These are phyloP conservation scores for Choiromyces venosus DNA, from an alignment of 495 filamentous ascomycete species.

Conservation along the genomic window DNA sequence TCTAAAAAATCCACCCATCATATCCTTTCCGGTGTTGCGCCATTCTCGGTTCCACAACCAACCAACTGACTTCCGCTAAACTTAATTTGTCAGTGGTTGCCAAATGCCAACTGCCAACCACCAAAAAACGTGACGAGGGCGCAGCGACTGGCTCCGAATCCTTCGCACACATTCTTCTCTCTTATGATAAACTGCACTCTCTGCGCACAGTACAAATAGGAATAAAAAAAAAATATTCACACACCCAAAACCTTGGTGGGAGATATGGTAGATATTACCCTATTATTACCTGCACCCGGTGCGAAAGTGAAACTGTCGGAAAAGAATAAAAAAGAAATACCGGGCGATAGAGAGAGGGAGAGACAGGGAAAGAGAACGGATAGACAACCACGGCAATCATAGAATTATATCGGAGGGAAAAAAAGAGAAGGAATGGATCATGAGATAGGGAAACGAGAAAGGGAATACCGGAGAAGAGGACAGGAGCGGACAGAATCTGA, in stretches of 20 bases:
- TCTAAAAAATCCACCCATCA: background rate
- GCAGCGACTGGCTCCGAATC: background rate
- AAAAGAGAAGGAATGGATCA: background rate
- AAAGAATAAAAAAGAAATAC: background rate
- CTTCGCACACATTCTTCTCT: background rate
- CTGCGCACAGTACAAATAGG: background rate
- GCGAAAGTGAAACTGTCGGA: background rate
- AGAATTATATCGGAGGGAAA: background rate
- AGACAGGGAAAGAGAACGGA: background rate
- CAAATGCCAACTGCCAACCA: constrained; percentile 33
- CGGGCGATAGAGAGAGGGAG: background rate
- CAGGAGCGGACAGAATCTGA: background rate
- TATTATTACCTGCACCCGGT: background rate
- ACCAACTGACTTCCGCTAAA: background rate
- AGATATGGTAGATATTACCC: background rate
- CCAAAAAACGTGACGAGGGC: constrained; percentile 31
- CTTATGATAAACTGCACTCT: background rate
- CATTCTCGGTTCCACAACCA: constrained; percentile 32
- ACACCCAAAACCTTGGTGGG: background rate
- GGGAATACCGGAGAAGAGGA: background rate
- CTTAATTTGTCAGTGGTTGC: constrained; percentile 9
- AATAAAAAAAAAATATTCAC: background rate
- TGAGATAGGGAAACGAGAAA: background rate
- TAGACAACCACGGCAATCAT: background rate
- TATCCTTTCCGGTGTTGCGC: constrained; percentile 21